Evolutionary conservation across 306 rosid species (phyloP).

Genomic region (Vicia faba): DNA sequence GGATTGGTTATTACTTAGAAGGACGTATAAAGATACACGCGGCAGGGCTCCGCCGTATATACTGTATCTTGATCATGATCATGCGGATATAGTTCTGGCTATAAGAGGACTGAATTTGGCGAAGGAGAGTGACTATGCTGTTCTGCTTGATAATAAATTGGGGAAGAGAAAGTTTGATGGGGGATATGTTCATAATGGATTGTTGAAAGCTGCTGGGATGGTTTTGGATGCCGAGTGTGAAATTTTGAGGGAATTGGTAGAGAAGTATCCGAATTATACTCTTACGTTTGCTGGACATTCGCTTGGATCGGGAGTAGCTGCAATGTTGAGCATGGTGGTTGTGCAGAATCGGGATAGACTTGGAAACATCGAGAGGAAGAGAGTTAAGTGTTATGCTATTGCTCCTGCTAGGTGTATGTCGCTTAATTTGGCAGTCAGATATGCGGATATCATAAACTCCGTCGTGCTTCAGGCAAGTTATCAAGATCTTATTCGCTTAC

Average conservation of each 20-base stretch:
- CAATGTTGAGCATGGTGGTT: constrained; percentile 73
- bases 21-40: constrained; percentile 67
- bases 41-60: constrained; percentile 83
- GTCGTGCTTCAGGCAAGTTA: constrained; percentile 89
- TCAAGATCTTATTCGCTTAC: constrained; percentile 6
- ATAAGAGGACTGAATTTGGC: constrained; percentile 87
- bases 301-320: constrained; percentile 92
- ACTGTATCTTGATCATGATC: constrained; percentile 76
- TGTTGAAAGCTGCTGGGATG: constrained; percentile 80
- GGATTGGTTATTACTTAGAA: constrained; percentile 60
- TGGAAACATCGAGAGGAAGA: constrained; percentile 73
- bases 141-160: constrained; percentile 75
- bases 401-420: constrained; percentile 99
- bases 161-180: constrained; percentile 91
- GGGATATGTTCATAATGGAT: constrained; percentile 96
- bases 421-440: constrained; percentile 87
- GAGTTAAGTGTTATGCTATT: constrained; percentile 86
- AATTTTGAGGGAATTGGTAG: constrained; percentile 62
- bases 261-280: constrained; percentile 73
- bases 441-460: constrained; percentile 89
- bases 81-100: constrained; percentile 85
- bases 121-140: constrained; percentile 86
- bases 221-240: constrained; percentile 75
- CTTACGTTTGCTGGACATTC: constrained; percentile 91
- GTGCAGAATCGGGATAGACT: constrained; percentile 66